Conservation (phyloP, 176 grass and related monocot species). For the Rhynchospora breviuscula region DNA sequence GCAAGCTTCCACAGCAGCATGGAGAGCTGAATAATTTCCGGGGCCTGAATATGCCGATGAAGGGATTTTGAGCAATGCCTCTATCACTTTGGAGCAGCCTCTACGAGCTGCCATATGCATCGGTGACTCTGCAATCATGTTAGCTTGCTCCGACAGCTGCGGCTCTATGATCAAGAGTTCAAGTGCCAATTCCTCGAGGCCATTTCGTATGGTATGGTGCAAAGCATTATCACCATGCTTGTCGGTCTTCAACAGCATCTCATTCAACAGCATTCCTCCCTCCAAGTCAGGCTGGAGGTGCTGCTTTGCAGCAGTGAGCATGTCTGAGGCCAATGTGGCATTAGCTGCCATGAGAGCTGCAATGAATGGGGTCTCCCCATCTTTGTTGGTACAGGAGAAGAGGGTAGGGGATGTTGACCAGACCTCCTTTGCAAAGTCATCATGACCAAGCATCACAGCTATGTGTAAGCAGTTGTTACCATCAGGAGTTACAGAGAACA, state of each 20-base stretch:
- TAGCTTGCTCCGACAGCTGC: not conserved
- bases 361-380: not conserved
- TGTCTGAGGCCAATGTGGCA: not conserved
- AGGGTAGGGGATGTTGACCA: not conserved
- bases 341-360: not conserved
- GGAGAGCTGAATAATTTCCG: not conserved
- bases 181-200: not conserved
- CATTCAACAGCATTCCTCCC: not conserved
- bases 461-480: not conserved
- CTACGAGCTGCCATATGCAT: not conserved
- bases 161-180: not conserved
- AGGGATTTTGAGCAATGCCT: not conserved
- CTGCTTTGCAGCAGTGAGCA: not conserved
- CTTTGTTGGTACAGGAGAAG: not conserved
- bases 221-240: not conserved
- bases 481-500: not conserved
- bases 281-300: not conserved
- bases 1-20: not conserved
- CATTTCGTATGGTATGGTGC: constrained; percentile 8
- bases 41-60: not conserved
- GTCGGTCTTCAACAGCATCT: not conserved
- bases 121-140: not conserved
- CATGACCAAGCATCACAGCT: not conserved
- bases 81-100: not conserved
- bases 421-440: not conserved